These are phyloP conservation scores for Pestalotiopsis sp. DNA, from an alignment of 2,329 filamentous ascomycete species.

Conservation along the genomic window DNA sequence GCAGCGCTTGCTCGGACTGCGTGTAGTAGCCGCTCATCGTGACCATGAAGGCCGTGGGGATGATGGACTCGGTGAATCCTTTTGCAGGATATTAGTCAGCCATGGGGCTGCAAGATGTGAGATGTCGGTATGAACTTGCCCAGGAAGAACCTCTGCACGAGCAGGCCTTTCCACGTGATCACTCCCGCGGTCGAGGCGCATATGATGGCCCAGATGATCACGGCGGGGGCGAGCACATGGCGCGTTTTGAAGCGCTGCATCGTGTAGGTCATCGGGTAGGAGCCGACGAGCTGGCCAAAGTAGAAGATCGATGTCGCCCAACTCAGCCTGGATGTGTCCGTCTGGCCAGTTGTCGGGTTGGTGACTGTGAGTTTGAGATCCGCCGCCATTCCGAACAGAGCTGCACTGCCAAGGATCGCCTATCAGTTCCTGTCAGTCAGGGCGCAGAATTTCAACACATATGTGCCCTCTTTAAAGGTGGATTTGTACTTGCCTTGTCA, in stretches of 20 bases:
- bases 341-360: conserved; percentile 50
- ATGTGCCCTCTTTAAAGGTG: no score
- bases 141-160: conserved; percentile 67
- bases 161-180: conserved; percentile 64
- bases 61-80: conserved; percentile 62
- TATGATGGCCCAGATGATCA: conserved; percentile 67
- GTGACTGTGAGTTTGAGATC: conserved; percentile 65
- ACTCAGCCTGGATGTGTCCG: conserved; percentile 68
- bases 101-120: no score
- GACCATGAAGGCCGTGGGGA: conserved; percentile 70
- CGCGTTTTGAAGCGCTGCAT: conserved; percentile 70
- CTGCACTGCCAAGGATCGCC: conserved; percentile 74
- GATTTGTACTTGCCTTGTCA: conserved; percentile 54
- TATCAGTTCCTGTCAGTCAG: conserved; percentile 28
- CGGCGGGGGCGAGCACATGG: conserved; percentile 64
- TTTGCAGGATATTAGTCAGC: no score
- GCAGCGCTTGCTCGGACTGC: conserved; percentile 64
- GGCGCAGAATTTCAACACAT: no score
- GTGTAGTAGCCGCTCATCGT: conserved; percentile 67
- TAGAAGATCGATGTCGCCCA: conserved; percentile 83
- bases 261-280: conserved; percentile 74
- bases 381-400: conserved; percentile 75
- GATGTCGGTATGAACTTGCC: conserved; percentile 27
- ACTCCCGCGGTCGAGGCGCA: conserved; percentile 73
- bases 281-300: conserved; percentile 75